A percentile compares a stretch with the other conserved stretches of the same genome.
Conservation (phyloP, 2,329 filamentous ascomycete species). For the Pestalotiopsis sp. region DNA sequence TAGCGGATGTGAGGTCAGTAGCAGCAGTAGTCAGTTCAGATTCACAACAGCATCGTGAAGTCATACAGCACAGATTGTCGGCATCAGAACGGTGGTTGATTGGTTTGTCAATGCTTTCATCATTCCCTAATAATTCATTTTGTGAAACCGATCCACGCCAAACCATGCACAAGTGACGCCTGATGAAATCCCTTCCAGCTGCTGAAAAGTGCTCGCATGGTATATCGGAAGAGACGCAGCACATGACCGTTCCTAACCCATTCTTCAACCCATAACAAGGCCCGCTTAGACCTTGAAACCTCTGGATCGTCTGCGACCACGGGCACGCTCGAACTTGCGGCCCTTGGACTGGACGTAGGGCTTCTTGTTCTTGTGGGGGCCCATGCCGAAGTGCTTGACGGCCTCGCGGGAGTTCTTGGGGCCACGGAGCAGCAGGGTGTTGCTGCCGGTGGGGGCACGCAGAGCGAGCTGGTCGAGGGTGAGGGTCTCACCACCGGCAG, state of each 20-base stretch:
- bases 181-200: constrained; percentile 30
- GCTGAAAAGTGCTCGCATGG: constrained; percentile 25
- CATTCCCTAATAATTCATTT: constrained; percentile 38
- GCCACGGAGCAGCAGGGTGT: constrained; percentile 95
- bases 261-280: constrained; percentile 8
- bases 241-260: constrained; percentile 30
- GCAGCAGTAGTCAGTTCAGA: neutral
- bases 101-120: constrained; percentile 30
- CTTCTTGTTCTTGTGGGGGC: constrained; percentile 99
- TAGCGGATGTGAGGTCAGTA: neutral
- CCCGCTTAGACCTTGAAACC: constrained; percentile 99
- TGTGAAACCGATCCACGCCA: constrained; percentile 50
- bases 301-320: constrained; percentile 96
- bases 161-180: constrained; percentile 39
- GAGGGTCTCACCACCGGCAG: constrained; percentile 91
- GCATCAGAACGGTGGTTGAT: constrained; percentile 11
- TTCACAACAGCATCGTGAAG: neutral
- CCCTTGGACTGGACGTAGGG: constrained; percentile 98
- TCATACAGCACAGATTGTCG: neutral
- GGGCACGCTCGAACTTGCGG: constrained; percentile 98
- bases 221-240: constrained; percentile 33
- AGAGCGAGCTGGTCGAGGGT: constrained; percentile 97
- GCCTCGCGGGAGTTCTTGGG: constrained; percentile 98
- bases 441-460: constrained; percentile 91
- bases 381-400: constrained; percentile 98